A percentile compares a stretch with the other conserved stretches of the same genome.
phyloP scores from a whole-genome alignment of 2,329 filamentous ascomycete genomes.

The Penicillium paneum region DNA sequence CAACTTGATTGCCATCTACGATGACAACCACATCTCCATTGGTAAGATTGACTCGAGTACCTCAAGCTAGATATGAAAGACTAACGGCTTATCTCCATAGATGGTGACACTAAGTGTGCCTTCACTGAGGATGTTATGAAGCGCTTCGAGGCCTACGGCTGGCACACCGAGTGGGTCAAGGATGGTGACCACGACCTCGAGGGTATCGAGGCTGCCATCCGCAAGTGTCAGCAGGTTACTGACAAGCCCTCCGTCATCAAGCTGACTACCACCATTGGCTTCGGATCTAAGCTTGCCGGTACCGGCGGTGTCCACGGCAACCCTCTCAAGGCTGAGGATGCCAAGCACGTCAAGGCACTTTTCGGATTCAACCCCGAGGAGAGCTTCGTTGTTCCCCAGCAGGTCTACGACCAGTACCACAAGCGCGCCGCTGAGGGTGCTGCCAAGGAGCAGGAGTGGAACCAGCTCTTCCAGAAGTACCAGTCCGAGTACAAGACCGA shows the following conservation, averaged over 20 bases:
- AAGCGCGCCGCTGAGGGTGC: constrained; percentile 83
- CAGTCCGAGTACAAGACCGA: constrained; percentile 71
- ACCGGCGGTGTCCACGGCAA: constrained; percentile 96
- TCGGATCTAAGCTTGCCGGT: constrained; percentile 86
- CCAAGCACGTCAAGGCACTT: constrained; percentile 87
- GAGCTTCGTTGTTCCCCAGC: constrained; percentile 87
- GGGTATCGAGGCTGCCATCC: constrained; percentile 82
- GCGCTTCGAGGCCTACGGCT: constrained; percentile 95
- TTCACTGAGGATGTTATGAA: constrained; percentile 97
- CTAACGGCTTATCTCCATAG: constrained; percentile 41
- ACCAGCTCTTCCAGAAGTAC: constrained; percentile 88
- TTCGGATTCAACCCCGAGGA: constrained; percentile 96
- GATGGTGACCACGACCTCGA: constrained; percentile 87
- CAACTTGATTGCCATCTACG: constrained; percentile 95
- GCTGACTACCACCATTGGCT: constrained; percentile 95
- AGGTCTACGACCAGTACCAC: constrained; percentile 88
- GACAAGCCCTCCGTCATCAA: constrained; percentile 98
- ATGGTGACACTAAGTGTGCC: constrained; percentile 91
- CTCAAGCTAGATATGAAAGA: not conserved
- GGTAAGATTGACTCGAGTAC: constrained; percentile 45
- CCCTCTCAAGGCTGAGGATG: constrained; percentile 90
- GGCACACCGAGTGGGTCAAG: constrained; percentile 81
- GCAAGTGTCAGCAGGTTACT: constrained; percentile 78
- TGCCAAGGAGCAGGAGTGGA: constrained; percentile 90
- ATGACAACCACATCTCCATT: constrained; percentile 96